Conservation (phyloP, 176 grass and related monocot species). For the Leersia perrieri region DNA sequence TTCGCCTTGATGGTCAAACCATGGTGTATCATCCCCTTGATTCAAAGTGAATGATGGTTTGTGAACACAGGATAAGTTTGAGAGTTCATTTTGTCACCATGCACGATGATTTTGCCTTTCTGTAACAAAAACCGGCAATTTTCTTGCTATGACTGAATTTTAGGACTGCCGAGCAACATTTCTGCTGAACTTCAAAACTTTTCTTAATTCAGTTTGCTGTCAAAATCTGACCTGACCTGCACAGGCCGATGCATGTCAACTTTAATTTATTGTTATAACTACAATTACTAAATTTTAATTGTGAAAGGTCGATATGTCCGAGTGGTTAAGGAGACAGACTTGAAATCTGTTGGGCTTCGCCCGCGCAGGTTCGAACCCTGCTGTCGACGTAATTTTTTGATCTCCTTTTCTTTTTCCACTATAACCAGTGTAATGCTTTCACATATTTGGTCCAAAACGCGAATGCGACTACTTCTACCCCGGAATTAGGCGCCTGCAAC, state of each 20-base stretch:
- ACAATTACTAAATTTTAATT: background rate
- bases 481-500: no score
- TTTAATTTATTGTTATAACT: no score
- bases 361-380: slow-evolving; percentile 88
- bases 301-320: slow-evolving; percentile 57
- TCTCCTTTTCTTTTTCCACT: rapidly evolving
- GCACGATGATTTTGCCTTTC: background rate
- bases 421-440: no score
- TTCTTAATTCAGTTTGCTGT: background rate
- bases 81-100: background rate
- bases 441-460: no score
- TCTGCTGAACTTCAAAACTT: background rate
- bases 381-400: no score
- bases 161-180: no score
- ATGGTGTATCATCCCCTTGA: no score
- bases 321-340: slow-evolving; percentile 99
- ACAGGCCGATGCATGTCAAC: background rate
- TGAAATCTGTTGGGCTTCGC: slow-evolving; percentile 94
- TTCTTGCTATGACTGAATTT: background rate
- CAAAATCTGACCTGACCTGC: background rate
- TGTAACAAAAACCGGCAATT: background rate
- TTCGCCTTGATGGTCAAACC: background rate
- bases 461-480: no score
- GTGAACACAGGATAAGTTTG: background rate
- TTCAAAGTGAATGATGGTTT: background rate